A percentile compares a stretch with the other conserved stretches of the same genome.
Evolutionary conservation across 2,329 filamentous ascomycete genomes (phyloP).

Genomic region (Tolypocladium capitatum): DNA sequence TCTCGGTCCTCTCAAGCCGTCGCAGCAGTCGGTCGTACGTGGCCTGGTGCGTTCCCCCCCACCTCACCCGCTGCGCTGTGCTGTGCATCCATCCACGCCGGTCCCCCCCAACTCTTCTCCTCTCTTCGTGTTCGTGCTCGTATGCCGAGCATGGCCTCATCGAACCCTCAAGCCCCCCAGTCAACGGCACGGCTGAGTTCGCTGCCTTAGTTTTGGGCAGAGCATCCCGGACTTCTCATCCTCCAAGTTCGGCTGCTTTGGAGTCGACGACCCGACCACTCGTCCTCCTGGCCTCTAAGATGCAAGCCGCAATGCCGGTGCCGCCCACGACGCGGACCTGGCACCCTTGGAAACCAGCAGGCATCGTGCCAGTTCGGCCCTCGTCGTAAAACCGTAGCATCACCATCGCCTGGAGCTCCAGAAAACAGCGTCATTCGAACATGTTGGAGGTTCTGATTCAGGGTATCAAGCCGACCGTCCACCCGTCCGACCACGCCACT

Average conservation of each 20-base stretch:
- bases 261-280: background rate
- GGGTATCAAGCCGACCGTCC: background rate
- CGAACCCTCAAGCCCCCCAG: too few relatives aligned
- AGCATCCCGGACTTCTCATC: too few relatives aligned
- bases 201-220: too few relatives aligned
- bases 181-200: too few relatives aligned
- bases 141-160: too few relatives aligned
- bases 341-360: background rate
- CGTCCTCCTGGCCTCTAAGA: background rate
- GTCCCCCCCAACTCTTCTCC: too few relatives aligned
- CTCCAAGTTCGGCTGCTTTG: too few relatives aligned
- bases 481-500: background rate
- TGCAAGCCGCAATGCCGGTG: background rate
- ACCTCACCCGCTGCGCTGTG: too few relatives aligned
- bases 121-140: too few relatives aligned
- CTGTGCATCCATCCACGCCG: background rate
- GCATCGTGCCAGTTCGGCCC: background rate
- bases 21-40: background rate
- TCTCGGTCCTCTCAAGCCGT: background rate
- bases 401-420: background rate
- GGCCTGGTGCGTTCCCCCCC: background rate
- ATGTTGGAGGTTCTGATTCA: background rate
- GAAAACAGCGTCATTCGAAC: background rate
- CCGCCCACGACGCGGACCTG: background rate
- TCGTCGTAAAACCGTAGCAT: background rate